Percentiles rank a stretch among this genome's conserved stretches.
These are phyloP conservation scores for Xerocomellus dryophilus DNA, from an alignment of 768 basidiomycete genomes.

Conservation along the genomic window DNA sequence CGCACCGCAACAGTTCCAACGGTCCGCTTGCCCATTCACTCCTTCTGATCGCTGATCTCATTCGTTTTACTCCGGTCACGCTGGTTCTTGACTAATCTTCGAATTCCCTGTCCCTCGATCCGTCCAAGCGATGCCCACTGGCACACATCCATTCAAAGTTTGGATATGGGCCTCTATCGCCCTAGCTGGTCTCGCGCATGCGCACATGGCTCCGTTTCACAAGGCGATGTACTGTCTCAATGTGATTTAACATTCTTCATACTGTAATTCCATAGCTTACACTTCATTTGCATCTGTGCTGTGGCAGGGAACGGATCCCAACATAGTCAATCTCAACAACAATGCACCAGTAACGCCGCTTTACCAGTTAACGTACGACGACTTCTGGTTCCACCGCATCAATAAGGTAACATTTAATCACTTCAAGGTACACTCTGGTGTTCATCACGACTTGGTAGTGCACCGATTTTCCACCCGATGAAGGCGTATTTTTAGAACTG, in stretches of 20 bases:
- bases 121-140: background rate
- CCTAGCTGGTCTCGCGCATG: constrained; percentile 11
- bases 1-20: background rate
- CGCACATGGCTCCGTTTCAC: background rate
- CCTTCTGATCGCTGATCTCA: background rate
- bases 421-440: background rate
- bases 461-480: background rate
- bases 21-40: background rate
- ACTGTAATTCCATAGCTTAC: background rate
- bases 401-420: background rate
- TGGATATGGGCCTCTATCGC: constrained; percentile 8
- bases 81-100: constrained; percentile 7
- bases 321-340: background rate
- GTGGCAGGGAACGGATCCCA: background rate
- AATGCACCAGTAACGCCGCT: background rate
- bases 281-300: background rate
- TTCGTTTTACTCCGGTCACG: background rate
- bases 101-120: background rate
- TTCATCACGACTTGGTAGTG: constrained; percentile 5
- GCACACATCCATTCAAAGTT: background rate
- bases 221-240: constrained; percentile 1
- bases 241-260: background rate
- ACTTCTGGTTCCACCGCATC: constrained; percentile 6
- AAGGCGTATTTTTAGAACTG: constrained; percentile 2
- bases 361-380: background rate